phyloP scores from a whole-genome alignment of 306 rosid species.

The Dalbergia cochinchinensis region DNA sequence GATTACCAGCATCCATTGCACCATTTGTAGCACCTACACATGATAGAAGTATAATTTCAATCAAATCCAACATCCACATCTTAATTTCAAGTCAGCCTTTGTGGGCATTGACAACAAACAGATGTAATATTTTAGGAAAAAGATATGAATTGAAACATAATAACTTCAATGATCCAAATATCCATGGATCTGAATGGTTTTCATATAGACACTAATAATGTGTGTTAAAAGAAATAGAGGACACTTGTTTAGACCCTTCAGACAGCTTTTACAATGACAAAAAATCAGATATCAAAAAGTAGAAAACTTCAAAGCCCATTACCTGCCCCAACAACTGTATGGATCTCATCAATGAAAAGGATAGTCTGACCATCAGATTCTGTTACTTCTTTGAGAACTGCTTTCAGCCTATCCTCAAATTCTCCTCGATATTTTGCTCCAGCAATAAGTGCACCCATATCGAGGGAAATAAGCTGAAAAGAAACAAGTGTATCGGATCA shows the following conservation, averaged over 20 bases:
- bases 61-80: slow-evolving; percentile 26
- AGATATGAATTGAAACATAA: slow-evolving; percentile 17
- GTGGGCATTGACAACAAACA: slow-evolving; percentile 5
- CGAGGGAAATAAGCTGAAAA: slow-evolving; percentile 94
- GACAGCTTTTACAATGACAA: slow-evolving; percentile 8
- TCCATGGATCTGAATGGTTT: slow-evolving; percentile 27
- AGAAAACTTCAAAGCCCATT: slow-evolving; percentile 40
- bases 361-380: slow-evolving; percentile 96
- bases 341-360: slow-evolving; percentile 96
- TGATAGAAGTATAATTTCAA: slow-evolving; percentile 33
- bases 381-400: slow-evolving; percentile 97
- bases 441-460: slow-evolving; percentile 98
- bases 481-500: slow-evolving; percentile 29
- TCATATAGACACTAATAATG: not conserved
- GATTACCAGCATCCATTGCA: slow-evolving; percentile 99
- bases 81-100: slow-evolving; percentile 28
- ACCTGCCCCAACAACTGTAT: slow-evolving; percentile 99
- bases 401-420: slow-evolving; percentile 98
- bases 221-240: slow-evolving; percentile 7
- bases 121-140: not conserved
- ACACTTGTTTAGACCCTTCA: slow-evolving; percentile 22
- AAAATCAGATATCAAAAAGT: slow-evolving; percentile 10
- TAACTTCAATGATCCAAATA: slow-evolving; percentile 14
- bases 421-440: slow-evolving; percentile 99
- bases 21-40: slow-evolving; percentile 94